Conservation (phyloP, 768 basidiomycete species). For the Auricularia heimuer region DNA sequence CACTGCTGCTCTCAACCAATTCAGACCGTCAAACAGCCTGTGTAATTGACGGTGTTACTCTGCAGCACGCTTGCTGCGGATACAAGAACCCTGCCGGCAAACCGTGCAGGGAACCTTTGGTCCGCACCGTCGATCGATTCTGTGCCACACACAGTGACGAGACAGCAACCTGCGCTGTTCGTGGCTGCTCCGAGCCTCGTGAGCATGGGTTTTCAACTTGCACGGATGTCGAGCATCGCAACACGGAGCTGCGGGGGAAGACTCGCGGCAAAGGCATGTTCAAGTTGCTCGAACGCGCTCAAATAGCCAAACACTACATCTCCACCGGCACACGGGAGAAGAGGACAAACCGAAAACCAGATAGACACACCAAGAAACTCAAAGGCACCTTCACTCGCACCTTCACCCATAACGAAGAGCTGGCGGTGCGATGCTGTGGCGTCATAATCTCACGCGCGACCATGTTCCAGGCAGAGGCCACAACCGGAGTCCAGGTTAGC, state of each 20-base stretch:
- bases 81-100: conserved; percentile 1
- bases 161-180: not conserved
- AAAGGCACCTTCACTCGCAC: not conserved
- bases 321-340: not conserved
- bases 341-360: not conserved
- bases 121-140: conserved; percentile 9
- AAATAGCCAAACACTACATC: not conserved
- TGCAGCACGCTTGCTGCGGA: conserved; percentile 18
- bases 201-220: not conserved
- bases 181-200: not conserved
- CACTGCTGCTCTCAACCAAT: not conserved
- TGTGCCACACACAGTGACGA: conserved; percentile 8
- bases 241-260: conserved; percentile 1
- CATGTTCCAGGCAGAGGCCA: conserved; percentile 17
- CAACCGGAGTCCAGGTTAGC: conserved; percentile 5
- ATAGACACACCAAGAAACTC: not conserved
- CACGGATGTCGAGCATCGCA: not conserved
- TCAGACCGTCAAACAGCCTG: not conserved
- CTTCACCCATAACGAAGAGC: conserved; percentile 19
- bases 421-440: conserved; percentile 18
- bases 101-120: conserved; percentile 10
- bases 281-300: not conserved
- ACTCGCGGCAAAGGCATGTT: conserved; percentile 6
- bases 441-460: conserved; percentile 15
- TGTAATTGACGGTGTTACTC: conserved; percentile 19